Evolutionary conservation across 2,329 filamentous ascomycete genomes (phyloP).

Genomic region (Zymoseptoria passerinii): DNA sequence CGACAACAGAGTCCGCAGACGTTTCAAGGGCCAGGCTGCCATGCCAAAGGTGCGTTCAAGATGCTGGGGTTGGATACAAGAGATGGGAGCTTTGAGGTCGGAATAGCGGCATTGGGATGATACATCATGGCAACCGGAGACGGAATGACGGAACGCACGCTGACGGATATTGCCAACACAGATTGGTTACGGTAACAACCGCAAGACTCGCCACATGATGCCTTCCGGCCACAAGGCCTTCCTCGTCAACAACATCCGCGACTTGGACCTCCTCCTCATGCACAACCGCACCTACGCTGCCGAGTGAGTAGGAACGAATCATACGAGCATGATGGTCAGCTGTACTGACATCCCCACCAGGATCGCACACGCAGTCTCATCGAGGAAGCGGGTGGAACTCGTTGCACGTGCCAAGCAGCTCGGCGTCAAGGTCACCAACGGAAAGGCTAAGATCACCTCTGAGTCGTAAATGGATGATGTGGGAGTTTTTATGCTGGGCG

Average conservation of each 20-base stretch:
- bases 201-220: conserved; percentile 98
- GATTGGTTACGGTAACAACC: conserved; percentile 99
- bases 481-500: conserved; percentile 10
- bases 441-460: conserved; percentile 97
- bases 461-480: conserved; percentile 51
- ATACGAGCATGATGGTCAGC: conserved; percentile 2
- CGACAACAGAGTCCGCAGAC: conserved; percentile 93
- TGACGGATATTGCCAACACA: conserved; percentile 34
- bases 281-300: conserved; percentile 99
- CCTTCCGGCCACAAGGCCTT: conserved; percentile 99
- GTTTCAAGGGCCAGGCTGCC: conserved; percentile 88
- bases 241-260: conserved; percentile 93
- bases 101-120: conserved; percentile 5
- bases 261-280: conserved; percentile 97
- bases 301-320: conserved; percentile 60
- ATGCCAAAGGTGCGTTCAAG: conserved; percentile 85
- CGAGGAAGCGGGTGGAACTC: conserved; percentile 97
- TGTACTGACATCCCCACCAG: conserved; percentile 44
- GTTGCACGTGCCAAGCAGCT: conserved; percentile 94
- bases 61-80: not conserved
- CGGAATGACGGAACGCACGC: conserved; percentile 5
- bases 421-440: conserved; percentile 98
- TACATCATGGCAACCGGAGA: conserved; percentile 3
- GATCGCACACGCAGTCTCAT: conserved; percentile 97
- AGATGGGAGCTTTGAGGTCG: conserved; percentile 2